Evolutionary conservation across 208 protist species (phyloP).

Genomic region (Crithidia expoeki): DNA sequence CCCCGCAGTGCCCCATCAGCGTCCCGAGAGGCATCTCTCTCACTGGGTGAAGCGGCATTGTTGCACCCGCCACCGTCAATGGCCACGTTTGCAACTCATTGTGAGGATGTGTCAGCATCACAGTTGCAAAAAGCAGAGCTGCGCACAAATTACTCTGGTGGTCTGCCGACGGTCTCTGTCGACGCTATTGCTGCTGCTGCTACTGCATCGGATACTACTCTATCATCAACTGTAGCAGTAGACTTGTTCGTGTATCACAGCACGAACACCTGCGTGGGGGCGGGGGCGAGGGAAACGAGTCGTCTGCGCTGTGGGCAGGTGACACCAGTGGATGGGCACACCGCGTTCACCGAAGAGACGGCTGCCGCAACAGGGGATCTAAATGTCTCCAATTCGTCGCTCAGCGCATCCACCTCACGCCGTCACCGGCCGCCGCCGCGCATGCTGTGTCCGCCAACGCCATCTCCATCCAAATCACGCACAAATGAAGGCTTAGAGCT

Average conservation of each 20-base stretch:
- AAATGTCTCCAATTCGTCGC: neutral
- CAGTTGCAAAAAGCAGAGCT: neutral
- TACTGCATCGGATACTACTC: neutral
- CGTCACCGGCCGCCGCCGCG: conserved; percentile 28
- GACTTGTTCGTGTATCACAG: neutral
- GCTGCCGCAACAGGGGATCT: neutral
- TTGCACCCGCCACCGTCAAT: neutral
- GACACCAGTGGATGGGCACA: neutral
- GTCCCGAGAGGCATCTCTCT: neutral
- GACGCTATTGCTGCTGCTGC: neutral
- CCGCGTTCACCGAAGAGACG: neutral
- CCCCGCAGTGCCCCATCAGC: neutral
- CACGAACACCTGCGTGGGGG: neutral
- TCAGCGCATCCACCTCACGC: conserved; percentile 8
- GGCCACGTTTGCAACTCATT: neutral
- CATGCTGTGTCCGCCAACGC: conserved; percentile 34
- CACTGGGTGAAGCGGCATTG: neutral
- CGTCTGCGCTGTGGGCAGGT: neutral
- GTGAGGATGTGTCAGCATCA: neutral
- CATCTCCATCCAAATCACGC: conserved; percentile 13
- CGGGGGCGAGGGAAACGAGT: neutral
- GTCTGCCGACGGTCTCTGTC: no score
- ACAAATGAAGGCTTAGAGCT: neutral
- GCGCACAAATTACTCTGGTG: no score
- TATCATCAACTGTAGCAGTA: neutral